Conservation (phyloP, 805 yeast genomes). For the Barnettozyma populi region DNA sequence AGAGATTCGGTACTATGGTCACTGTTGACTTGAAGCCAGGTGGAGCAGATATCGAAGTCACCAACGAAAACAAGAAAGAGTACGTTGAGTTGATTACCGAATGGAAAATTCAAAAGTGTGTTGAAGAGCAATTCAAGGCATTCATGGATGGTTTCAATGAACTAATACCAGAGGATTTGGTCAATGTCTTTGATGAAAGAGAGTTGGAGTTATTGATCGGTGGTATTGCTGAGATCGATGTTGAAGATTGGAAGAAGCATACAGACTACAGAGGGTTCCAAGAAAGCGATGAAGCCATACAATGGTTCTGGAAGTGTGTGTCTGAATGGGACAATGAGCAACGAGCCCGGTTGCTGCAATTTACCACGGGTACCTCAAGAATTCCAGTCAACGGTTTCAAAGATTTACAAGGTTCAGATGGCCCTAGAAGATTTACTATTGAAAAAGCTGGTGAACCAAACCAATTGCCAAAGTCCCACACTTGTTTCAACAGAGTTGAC, state of each 20-base stretch:
- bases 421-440: slow-evolving; percentile 97
- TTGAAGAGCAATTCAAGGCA: slow-evolving; percentile 93
- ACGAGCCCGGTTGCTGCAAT: slow-evolving; percentile 90
- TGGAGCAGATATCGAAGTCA: slow-evolving; percentile 86
- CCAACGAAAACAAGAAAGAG: slow-evolving; percentile 91
- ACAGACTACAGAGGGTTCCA: slow-evolving; percentile 98
- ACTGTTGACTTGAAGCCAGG: slow-evolving; percentile 85
- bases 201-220: slow-evolving; percentile 95
- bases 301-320: slow-evolving; percentile 98
- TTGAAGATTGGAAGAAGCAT: slow-evolving; percentile 98
- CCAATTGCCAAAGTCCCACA: slow-evolving; percentile 94
- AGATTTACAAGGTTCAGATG: slow-evolving; percentile 97
- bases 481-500: slow-evolving; percentile 98
- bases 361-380: slow-evolving; percentile 98
- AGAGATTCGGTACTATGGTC: slow-evolving; percentile 88
- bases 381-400: slow-evolving; percentile 99
- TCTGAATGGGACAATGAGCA: slow-evolving; percentile 95
- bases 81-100: slow-evolving; percentile 92
- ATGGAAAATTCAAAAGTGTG: slow-evolving; percentile 91
- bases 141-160: slow-evolving; percentile 97
- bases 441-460: slow-evolving; percentile 95
- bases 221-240: slow-evolving; percentile 96
- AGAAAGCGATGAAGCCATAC: slow-evolving; percentile 92
- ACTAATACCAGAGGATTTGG: slow-evolving; percentile 92
- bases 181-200: slow-evolving; percentile 95